Evolutionary conservation across 768 basidiomycete species (phyloP).

Genomic region (Rossbeevera mucosa): DNA sequence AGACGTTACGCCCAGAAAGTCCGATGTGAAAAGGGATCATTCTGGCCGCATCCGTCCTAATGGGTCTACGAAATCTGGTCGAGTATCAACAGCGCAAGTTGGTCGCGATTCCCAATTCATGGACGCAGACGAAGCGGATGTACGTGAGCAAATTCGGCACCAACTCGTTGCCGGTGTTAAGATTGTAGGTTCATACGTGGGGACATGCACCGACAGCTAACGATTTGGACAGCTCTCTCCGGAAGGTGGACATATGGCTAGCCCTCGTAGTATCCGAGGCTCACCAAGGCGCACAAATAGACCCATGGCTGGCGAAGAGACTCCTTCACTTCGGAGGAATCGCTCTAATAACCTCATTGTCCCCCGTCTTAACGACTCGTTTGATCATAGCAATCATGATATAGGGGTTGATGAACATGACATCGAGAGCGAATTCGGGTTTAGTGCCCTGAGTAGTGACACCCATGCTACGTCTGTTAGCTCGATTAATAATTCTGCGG

Average conservation of each 20-base stretch:
- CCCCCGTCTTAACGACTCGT: slow-evolving; percentile 40
- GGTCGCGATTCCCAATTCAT: slow-evolving; percentile 78
- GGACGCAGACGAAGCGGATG: slow-evolving; percentile 83
- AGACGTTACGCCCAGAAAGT: slow-evolving; percentile 57
- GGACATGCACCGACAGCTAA: slow-evolving; percentile 12
- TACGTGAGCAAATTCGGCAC: slow-evolving; percentile 83
- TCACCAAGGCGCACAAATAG: slow-evolving; percentile 58
- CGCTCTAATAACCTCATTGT: slow-evolving; percentile 41
- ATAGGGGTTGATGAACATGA: slow-evolving; percentile 44
- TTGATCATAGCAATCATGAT: slow-evolving; percentile 41
- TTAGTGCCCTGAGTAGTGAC: slow-evolving; percentile 41
- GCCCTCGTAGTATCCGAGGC: slow-evolving; percentile 63
- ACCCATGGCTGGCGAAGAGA: slow-evolving; percentile 31
- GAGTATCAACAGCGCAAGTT: slow-evolving; percentile 39
- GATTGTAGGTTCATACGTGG: slow-evolving; percentile 44
- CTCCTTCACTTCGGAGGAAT: slow-evolving; percentile 37
- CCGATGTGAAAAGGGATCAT: slow-evolving; percentile 38
- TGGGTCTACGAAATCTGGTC: slow-evolving; percentile 27
- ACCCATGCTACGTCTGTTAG: slow-evolving; percentile 54
- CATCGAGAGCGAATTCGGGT: slow-evolving; percentile 50
- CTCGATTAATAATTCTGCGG: slow-evolving; percentile 41
- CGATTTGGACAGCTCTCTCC: slow-evolving; percentile 51
- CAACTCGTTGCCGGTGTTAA: slow-evolving; percentile 72
- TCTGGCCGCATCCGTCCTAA: slow-evolving; percentile 30
- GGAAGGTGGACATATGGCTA: slow-evolving; percentile 53